Conservation (phyloP, 1,284 basidiomycete genomes). For the Wallemia ichthyophaga region DNA sequence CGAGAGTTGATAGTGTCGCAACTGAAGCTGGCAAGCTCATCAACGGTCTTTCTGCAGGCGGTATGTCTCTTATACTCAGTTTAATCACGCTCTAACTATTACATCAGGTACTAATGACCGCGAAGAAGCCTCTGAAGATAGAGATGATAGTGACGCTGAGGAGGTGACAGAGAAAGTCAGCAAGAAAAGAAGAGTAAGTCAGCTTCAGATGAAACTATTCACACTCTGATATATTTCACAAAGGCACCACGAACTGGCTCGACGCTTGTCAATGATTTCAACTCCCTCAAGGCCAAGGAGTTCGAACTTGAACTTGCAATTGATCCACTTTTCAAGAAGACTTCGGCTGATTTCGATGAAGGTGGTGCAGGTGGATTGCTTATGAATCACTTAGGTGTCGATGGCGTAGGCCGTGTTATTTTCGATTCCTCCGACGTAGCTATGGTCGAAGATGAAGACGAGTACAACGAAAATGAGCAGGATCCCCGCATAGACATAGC, state of each 20-base stretch:
- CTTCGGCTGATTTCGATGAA: constrained; percentile 92
- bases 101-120: constrained; percentile 10
- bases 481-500: constrained; percentile 13
- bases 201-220: constrained; percentile 19
- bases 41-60: constrained; percentile 45
- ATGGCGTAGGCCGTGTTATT: constrained; percentile 60
- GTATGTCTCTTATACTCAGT: constrained; percentile 22
- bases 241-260: constrained; percentile 13
- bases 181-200: constrained; percentile 23
- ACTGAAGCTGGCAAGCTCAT: constrained; percentile 89
- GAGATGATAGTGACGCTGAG: constrained; percentile 24
- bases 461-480: constrained; percentile 26
- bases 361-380: constrained; percentile 78
- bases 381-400: constrained; percentile 72
- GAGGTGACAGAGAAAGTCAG: constrained; percentile 16
- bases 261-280: constrained; percentile 53
- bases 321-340: constrained; percentile 91
- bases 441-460: constrained; percentile 39
- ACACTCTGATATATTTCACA: neutral
- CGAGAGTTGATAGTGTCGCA: constrained; percentile 82
- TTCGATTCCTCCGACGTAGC: constrained; percentile 84
- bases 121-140: constrained; percentile 22
- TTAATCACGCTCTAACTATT: constrained; percentile 1
- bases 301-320: constrained; percentile 81
- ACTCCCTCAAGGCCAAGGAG: constrained; percentile 66